Conservation (phyloP, 169 alveolate genomes). For the Eimeria acervulina region DNA sequence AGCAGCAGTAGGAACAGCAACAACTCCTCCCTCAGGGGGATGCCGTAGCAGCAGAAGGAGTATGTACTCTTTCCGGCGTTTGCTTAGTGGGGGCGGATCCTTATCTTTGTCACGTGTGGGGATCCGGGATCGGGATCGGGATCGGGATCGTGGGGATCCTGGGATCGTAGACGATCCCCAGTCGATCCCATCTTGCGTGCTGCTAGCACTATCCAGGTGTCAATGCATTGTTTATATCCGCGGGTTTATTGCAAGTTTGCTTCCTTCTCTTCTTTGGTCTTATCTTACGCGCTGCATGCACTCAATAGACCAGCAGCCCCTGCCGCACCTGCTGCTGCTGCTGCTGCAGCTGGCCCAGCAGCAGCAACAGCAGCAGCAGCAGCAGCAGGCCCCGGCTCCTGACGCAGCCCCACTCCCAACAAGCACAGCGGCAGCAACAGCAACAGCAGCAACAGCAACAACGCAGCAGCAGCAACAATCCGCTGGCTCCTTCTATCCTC, state of each 20-base stretch:
- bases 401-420: too few relatives aligned
- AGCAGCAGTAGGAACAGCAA: too few relatives aligned
- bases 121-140: too few relatives aligned
- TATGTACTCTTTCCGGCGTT: background rate
- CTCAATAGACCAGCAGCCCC: constrained; percentile 40
- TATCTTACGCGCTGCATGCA: constrained; percentile 56
- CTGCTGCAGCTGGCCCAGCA: constrained; percentile 5
- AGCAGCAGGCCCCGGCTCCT: too few relatives aligned
- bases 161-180: background rate
- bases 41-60: background rate
- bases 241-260: constrained; percentile 44
- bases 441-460: background rate
- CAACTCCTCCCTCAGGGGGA: too few relatives aligned
- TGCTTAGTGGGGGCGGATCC: background rate
- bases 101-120: background rate
- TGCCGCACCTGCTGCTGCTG: constrained; percentile 44
- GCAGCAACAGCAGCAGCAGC: background rate
- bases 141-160: background rate
- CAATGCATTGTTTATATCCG: constrained; percentile 69
- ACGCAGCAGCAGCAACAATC: background rate
- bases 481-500: background rate
- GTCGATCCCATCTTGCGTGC: background rate
- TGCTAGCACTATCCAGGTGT: background rate
- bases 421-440: background rate
- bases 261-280: constrained; percentile 70